Evolutionary conservation across 1,284 basidiomycete genomes (phyloP).

Genomic region (Marasmius tenuissimus): DNA sequence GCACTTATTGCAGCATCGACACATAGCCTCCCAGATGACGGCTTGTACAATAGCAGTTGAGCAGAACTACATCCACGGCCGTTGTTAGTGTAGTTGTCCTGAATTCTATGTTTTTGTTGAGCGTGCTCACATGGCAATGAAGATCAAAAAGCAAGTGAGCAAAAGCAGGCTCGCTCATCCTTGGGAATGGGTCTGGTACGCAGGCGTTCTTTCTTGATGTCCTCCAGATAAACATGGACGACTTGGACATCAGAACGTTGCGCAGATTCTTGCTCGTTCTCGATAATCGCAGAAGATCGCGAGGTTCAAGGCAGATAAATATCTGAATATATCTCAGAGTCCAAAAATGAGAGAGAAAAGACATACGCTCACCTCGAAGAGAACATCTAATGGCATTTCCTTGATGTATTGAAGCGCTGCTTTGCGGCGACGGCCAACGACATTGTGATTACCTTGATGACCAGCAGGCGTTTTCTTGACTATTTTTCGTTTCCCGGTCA

Average conservation of each 20-base stretch:
- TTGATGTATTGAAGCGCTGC: background rate
- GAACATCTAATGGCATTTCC: conserved; percentile 1
- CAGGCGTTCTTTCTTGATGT: conserved; percentile 25
- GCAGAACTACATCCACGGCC: background rate
- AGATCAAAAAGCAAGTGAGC: background rate
- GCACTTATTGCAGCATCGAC: conserved; percentile 1
- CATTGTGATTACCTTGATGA: too few relatives aligned
- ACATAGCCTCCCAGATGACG: background rate
- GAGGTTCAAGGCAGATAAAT: conserved; percentile 31
- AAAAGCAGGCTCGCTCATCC: conserved; percentile 6
- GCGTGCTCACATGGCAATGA: conserved; percentile 3
- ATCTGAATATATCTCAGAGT: background rate
- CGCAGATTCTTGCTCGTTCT: conserved; percentile 41
- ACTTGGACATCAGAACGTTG: conserved; percentile 32
- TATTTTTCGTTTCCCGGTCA: too few relatives aligned
- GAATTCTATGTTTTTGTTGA: background rate
- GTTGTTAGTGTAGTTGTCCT: background rate
- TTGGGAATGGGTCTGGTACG: background rate
- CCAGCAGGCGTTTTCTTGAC: too few relatives aligned
- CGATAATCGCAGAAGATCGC: conserved; percentile 38
- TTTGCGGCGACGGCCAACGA: background rate
- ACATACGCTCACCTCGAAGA: background rate
- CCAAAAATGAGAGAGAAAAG: background rate
- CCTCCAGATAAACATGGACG: conserved; percentile 33
- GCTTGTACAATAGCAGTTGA: background rate